Conservation (phyloP, 495 filamentous ascomycete genomes). For the Neurospora cerealis region DNA sequence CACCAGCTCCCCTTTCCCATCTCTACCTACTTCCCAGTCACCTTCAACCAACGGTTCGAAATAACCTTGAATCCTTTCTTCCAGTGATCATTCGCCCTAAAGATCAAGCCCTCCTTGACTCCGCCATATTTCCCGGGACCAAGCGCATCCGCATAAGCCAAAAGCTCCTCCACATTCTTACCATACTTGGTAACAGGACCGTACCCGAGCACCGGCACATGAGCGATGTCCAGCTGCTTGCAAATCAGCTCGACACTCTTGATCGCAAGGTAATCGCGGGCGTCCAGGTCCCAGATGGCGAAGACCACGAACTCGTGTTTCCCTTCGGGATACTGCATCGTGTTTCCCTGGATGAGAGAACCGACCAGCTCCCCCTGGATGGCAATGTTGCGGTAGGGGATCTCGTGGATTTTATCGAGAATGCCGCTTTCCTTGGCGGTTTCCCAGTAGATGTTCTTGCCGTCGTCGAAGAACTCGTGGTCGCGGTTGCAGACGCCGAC, state of each 20-base stretch:
- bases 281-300: constrained; percentile 14
- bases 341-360: constrained; percentile 8
- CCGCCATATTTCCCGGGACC: constrained; percentile 1
- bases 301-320: constrained; percentile 14
- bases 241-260: constrained; percentile 3
- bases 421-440: constrained; percentile 2
- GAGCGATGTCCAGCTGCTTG: constrained; percentile 1
- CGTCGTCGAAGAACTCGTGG: background rate
- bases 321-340: constrained; percentile 8
- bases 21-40: constrained; percentile 6
- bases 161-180: constrained; percentile 2
- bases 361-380: constrained; percentile 14
- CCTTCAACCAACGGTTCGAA: constrained; percentile 14
- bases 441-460: constrained; percentile 5
- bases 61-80: constrained; percentile 14
- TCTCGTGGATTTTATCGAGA: background rate
- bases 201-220: constrained; percentile 8
- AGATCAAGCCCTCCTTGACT: constrained; percentile 11
- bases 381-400: constrained; percentile 8
- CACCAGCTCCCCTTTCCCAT: background rate
- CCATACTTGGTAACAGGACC: background rate
- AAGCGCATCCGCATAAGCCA: constrained; percentile 7
- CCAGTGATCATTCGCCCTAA: constrained; percentile 3
- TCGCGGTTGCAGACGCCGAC: background rate
- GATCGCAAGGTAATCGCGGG: background rate